phyloP scores from a whole-genome alignment of 192 early-diverging fungal species.

The Mortierella hygrophila region DNA sequence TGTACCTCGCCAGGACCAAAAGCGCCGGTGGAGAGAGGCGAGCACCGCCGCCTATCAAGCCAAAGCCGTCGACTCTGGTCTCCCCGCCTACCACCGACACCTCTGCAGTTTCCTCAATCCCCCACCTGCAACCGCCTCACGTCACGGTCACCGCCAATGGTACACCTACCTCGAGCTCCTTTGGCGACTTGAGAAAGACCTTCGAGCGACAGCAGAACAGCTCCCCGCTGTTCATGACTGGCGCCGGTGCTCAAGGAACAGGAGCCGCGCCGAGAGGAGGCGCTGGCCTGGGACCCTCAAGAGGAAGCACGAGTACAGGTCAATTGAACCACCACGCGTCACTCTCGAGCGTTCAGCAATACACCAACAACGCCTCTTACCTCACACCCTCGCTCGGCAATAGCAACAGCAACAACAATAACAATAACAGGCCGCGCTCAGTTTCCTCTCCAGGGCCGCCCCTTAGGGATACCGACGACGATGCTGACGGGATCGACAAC shows the following conservation, averaged over 20 bases:
- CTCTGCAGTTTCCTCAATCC: not conserved
- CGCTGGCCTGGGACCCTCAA: not conserved
- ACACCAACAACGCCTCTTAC: not conserved
- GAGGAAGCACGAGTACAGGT: not conserved
- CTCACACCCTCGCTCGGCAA: not conserved
- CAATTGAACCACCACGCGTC: constrained; percentile 20
- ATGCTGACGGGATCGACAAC: constrained; percentile 33
- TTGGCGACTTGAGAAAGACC: constrained; percentile 44
- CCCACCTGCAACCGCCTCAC: not conserved
- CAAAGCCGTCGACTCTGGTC: constrained; percentile 31
- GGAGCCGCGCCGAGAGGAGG: not conserved
- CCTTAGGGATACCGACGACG: not conserved
- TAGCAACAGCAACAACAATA: not conserved
- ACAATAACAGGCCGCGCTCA: constrained; percentile 30
- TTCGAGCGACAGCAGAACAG: constrained; percentile 44
- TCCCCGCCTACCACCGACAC: constrained; percentile 14
- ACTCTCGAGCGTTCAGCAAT: constrained; percentile 7
- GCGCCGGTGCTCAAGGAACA: not conserved
- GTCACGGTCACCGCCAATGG: constrained; percentile 34
- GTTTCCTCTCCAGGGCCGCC: constrained; percentile 39
- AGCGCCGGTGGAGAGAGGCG: constrained; percentile 33
- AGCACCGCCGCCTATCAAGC: constrained; percentile 37
- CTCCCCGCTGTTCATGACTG: constrained; percentile 20
- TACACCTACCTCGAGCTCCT: constrained; percentile 17
- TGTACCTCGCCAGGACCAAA: constrained; percentile 22